Evolutionary conservation across 2,329 filamentous ascomycete genomes (phyloP).

Genomic region (Helotiales sp.): DNA sequence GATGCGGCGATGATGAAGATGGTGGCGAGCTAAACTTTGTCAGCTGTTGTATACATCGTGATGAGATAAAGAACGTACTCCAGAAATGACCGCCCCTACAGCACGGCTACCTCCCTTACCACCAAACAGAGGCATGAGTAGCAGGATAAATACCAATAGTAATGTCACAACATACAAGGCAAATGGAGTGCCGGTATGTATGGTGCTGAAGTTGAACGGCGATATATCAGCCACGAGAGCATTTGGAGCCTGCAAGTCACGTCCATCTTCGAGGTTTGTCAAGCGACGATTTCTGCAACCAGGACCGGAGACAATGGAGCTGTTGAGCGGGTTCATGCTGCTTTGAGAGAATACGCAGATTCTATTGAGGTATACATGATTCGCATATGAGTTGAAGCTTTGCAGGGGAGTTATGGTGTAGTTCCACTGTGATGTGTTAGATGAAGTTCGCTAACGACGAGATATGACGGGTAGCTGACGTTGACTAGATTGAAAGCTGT

Average conservation of each 20-base stretch:
- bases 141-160: background rate
- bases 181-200: slow-evolving; percentile 2
- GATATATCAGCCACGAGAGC: background rate
- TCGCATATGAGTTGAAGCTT: background rate
- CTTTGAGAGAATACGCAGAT: background rate
- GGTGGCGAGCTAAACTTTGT: background rate
- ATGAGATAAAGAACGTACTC: background rate
- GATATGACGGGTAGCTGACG: background rate
- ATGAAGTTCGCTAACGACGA: background rate
- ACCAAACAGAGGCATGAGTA: background rate
- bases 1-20: slow-evolving; percentile 5
- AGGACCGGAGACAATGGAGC: background rate
- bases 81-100: background rate
- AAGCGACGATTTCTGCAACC: background rate
- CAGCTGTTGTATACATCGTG: background rate
- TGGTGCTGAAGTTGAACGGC: slow-evolving; percentile 1
- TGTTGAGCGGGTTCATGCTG: background rate
- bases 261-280: background rate
- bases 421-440: background rate
- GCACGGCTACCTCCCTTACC: background rate
- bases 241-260: background rate
- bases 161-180: slow-evolving; percentile 2
- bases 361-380: background rate
- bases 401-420: background rate
- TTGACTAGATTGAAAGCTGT: background rate